phyloP scores from a whole-genome alignment of 73 alveolate genomes.

The Paraurostyla sp. region DNA sequence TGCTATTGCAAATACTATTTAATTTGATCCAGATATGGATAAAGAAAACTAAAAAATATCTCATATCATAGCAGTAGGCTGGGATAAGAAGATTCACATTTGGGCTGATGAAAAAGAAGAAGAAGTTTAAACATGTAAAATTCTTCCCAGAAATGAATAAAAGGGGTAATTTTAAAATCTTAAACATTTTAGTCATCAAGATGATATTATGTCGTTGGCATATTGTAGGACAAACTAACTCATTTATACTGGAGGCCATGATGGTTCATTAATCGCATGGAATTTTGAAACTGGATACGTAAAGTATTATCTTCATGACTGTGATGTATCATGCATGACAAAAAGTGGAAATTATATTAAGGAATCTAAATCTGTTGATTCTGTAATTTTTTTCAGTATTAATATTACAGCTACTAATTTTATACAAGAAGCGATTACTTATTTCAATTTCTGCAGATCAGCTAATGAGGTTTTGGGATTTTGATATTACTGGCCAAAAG shows the following conservation, averaged over 20 bases:
- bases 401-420: conserved; percentile 39
- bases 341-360: conserved; percentile 51
- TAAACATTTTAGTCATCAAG: conserved; percentile 58
- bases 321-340: conserved; percentile 64
- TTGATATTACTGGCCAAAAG: conserved; percentile 45
- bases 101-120: conserved; percentile 86
- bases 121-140: conserved; percentile 54
- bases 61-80: conserved; percentile 78
- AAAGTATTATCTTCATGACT: conserved; percentile 74
- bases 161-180: conserved; percentile 15
- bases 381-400: not conserved
- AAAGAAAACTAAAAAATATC: conserved; percentile 56
- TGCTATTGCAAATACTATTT: conserved; percentile 51
- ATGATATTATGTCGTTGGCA: conserved; percentile 77
- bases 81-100: conserved; percentile 79
- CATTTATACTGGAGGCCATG: conserved; percentile 82
- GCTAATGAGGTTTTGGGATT: conserved; percentile 68
- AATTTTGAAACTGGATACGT: conserved; percentile 81
- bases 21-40: conserved; percentile 44
- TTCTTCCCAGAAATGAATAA: conserved; percentile 66
- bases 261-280: conserved; percentile 83
- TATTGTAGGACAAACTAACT: conserved; percentile 66
- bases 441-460: conserved; percentile 71
- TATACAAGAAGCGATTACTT: conserved; percentile 31
- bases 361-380: conserved; percentile 79